Evolutionary conservation across 495 filamentous ascomycete species (phyloP).

Genomic region (Neurospora sp.): DNA sequence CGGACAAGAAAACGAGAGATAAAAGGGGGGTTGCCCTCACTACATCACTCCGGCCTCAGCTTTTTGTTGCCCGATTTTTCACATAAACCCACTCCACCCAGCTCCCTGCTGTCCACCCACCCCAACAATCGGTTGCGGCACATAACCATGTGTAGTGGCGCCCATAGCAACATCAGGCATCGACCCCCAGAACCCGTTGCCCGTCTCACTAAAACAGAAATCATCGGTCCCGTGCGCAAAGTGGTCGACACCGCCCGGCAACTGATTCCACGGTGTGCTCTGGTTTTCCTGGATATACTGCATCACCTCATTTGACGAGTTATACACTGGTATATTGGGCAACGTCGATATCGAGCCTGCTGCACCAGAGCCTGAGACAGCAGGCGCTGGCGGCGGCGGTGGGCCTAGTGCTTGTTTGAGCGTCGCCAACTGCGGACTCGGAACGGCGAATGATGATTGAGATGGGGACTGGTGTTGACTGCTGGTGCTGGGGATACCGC

Average conservation of each 20-base stretch:
- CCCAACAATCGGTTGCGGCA: not conserved
- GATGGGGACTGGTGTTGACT: constrained; percentile 6
- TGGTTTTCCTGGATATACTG: constrained; percentile 23
- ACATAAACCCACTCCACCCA: not conserved
- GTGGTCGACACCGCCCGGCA: constrained; percentile 29
- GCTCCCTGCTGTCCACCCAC: not conserved
- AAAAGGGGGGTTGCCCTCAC: not conserved
- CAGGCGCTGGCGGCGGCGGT: constrained; percentile 3
- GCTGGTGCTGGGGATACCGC: not conserved
- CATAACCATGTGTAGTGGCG: not conserved
- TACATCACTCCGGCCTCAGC: not conserved
- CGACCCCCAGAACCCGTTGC: constrained; percentile 19
- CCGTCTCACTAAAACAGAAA: constrained; percentile 8
- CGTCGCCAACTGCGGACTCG: constrained; percentile 8
- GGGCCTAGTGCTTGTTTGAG: constrained; percentile 2
- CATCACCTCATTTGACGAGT: constrained; percentile 13
- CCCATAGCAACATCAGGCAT: constrained; percentile 6
- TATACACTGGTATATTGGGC: constrained; percentile 13
- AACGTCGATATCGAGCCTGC: not conserved
- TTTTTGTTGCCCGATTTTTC: not conserved
- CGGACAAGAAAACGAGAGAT: not conserved
- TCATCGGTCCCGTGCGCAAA: constrained; percentile 31
- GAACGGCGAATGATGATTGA: constrained; percentile 9
- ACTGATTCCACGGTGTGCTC: constrained; percentile 20
- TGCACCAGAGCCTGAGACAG: not conserved